Evolutionary conservation across 345 rosid species (phyloP).

Genomic region (Ceriops decandra): DNA sequence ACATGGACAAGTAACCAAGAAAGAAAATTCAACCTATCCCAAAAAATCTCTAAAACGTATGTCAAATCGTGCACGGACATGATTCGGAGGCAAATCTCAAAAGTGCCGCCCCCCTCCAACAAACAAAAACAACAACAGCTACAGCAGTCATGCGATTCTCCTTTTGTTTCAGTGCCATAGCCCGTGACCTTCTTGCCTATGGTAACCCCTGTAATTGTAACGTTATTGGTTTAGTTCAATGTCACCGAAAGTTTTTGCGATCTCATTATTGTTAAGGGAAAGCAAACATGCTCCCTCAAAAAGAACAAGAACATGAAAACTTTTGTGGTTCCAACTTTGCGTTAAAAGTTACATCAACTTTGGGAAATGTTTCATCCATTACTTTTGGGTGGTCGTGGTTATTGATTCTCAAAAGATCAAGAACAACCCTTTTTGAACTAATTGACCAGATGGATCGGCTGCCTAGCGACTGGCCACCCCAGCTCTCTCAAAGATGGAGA

Average conservation of each 20-base stretch:
- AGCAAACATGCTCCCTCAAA: too few relatives aligned
- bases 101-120: too few relatives aligned
- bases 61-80: too few relatives aligned
- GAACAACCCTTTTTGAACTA: too few relatives aligned
- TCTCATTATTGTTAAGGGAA: not conserved
- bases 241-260: conserved; percentile 23
- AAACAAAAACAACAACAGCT: not conserved
- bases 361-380: conserved; percentile 8
- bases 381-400: not conserved
- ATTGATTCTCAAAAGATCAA: too few relatives aligned
- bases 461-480: too few relatives aligned
- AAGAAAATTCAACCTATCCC: conserved; percentile 11
- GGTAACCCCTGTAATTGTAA: not conserved
- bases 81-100: too few relatives aligned
- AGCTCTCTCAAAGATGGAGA: too few relatives aligned
- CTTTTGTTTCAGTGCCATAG: conserved; percentile 3
- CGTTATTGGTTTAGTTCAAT: conserved; percentile 7
- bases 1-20: conserved; percentile 7
- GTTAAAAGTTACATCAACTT: too few relatives aligned
- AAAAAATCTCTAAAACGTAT: not conserved
- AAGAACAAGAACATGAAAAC: not conserved
- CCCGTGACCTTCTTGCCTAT: conserved; percentile 18
- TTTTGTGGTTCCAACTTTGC: conserved; percentile 8
- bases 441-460: too few relatives aligned
- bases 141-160: conserved; percentile 18